Evolutionary conservation across 495 filamentous ascomycete species (phyloP).

Genomic region (Penicilliopsis zonata): DNA sequence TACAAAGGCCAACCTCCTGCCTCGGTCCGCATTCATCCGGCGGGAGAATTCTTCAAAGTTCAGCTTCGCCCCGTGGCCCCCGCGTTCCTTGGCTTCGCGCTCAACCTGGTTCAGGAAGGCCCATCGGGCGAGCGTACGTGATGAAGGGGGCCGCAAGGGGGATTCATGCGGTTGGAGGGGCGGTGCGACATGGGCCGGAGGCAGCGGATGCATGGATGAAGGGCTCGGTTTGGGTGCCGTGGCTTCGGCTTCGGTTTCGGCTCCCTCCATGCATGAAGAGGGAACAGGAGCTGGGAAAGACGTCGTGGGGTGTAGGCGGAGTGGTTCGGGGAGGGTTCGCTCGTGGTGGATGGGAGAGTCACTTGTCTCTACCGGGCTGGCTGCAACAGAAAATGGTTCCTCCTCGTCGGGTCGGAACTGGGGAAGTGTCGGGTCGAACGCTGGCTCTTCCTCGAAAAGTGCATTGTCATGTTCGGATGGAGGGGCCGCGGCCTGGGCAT

Average conservation of each 20-base stretch:
- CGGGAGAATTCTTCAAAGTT: slow-evolving; percentile 61
- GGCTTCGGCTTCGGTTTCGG: slow-evolving; percentile 25
- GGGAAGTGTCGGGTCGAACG: slow-evolving; percentile 60
- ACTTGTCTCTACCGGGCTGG: slow-evolving; percentile 7
- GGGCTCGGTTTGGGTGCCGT: slow-evolving; percentile 25
- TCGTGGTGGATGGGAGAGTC: slow-evolving; percentile 4
- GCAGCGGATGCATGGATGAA: slow-evolving; percentile 24
- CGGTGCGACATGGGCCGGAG: slow-evolving; percentile 6
- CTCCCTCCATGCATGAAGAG: too few species aligned
- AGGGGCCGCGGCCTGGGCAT: neutral
- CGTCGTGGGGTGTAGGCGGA: slow-evolving; percentile 23
- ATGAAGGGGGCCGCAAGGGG: slow-evolving; percentile 13
- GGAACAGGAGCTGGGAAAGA: slow-evolving; percentile 24
- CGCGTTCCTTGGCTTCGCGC: slow-evolving; percentile 52
- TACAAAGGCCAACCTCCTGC: slow-evolving; percentile 57
- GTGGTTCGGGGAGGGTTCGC: slow-evolving; percentile 12
- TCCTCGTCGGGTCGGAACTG: slow-evolving; percentile 50
- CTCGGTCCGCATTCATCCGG: slow-evolving; percentile 53
- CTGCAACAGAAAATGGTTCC: slow-evolving; percentile 3
- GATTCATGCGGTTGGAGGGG: slow-evolving; percentile 2
- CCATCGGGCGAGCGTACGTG: slow-evolving; percentile 39
- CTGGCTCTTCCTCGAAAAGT: too few species aligned
- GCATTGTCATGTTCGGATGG: too few species aligned
- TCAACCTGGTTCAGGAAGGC: slow-evolving; percentile 45
- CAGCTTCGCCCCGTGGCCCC: slow-evolving; percentile 61